Evolutionary conservation across 2,329 filamentous ascomycete species (phyloP), one percentile per base, ranked within the genome.

Genomic region (Clonostachys byssicola): DNA sequence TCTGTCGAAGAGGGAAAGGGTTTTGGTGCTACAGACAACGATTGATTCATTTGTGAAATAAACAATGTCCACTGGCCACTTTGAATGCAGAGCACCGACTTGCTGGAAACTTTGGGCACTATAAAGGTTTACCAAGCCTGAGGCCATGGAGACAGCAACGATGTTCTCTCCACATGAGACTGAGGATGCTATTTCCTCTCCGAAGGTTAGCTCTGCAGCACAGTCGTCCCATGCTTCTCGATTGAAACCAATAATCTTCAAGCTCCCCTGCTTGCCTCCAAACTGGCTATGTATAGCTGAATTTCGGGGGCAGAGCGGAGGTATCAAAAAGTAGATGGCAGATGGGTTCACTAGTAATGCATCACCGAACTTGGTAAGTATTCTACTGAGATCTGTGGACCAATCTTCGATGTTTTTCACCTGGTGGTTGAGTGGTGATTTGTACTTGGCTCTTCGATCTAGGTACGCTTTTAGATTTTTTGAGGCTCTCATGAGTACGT

Each of bases 281-380:
- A 55, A 54, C 17, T 50, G 47, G 12, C 43, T 45, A n/a, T 52
- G 42, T 10, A 58, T 51, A 2, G 52, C 46, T 1, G 54, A 54
- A 5, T 46, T 33, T 9, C 46, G 43, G 3, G 65, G 65, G 47
- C 64, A 68, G 43, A 68, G 56, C 3, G 65, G 61, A 3, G 60
- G 64, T n/a, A 68, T 59, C 2, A 66, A 53, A 36, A 52, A 58
- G 48, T 62, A 61, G n/a, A 68, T 66, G 3, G 64, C 58, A 3
- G 52, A 47, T n/a, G 65, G 64, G 5, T 52, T 56, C 9, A 44
- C 38, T 7, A 52, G 16, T 2, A 70, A 49, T 7, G 54, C 53
- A 14, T 50, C 48, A 9, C 55, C 59, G 53, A 70, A 70, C 36
- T 63, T 60, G 4, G 57, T 60, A 1, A 55, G 57, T 4, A 68